Percentiles rank a stretch among this genome's conserved stretches.
These are phyloP conservation scores for Chlorencoelia australis DNA, from an alignment of 2,329 filamentous ascomycete genomes.

Conservation along the genomic window DNA sequence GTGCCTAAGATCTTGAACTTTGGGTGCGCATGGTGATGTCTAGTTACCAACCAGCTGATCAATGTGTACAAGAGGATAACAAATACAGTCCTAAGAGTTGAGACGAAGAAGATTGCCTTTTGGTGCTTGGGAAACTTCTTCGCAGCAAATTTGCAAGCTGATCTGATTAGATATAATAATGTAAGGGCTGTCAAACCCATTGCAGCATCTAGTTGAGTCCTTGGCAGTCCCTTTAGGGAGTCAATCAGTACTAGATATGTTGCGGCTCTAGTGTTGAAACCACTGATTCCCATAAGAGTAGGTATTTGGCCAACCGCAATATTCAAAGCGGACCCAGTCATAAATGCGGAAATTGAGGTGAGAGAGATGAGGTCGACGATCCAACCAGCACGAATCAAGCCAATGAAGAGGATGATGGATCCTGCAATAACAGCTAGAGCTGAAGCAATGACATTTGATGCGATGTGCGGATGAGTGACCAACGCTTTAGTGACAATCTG, in stretches of 20 bases:
- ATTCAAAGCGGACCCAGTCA: slow-evolving; percentile 89
- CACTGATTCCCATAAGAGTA: slow-evolving; percentile 69
- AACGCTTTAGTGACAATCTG: slow-evolving; percentile 62
- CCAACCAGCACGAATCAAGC: slow-evolving; percentile 72
- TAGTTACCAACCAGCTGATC: slow-evolving; percentile 79
- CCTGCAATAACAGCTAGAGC: slow-evolving; percentile 70
- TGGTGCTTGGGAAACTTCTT: slow-evolving; percentile 58
- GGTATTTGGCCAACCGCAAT: slow-evolving; percentile 81
- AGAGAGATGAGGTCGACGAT: slow-evolving; percentile 90
- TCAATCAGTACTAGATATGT: slow-evolving; percentile 81
- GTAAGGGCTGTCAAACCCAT: slow-evolving; percentile 77
- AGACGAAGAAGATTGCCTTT: slow-evolving; percentile 81
- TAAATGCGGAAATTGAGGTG: slow-evolving; percentile 84
- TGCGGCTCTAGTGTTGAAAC: slow-evolving; percentile 55
- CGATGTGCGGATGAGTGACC: slow-evolving; percentile 44
- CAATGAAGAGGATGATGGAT: slow-evolving; percentile 66
- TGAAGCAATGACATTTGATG: slow-evolving; percentile 61
- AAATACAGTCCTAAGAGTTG: slow-evolving; percentile 81
- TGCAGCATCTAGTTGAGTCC: slow-evolving; percentile 66
- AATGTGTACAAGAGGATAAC: slow-evolving; percentile 87
- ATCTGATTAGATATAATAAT: slow-evolving; percentile 69
- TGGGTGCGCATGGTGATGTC: slow-evolving; percentile 50
- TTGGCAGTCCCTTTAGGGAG: slow-evolving; percentile 60
- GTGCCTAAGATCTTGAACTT: slow-evolving; percentile 63
- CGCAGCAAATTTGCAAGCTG: slow-evolving; percentile 51